phyloP scores from a whole-genome alignment of 495 filamentous ascomycete species.

The Pyrenopolyporus hunteri region DNA sequence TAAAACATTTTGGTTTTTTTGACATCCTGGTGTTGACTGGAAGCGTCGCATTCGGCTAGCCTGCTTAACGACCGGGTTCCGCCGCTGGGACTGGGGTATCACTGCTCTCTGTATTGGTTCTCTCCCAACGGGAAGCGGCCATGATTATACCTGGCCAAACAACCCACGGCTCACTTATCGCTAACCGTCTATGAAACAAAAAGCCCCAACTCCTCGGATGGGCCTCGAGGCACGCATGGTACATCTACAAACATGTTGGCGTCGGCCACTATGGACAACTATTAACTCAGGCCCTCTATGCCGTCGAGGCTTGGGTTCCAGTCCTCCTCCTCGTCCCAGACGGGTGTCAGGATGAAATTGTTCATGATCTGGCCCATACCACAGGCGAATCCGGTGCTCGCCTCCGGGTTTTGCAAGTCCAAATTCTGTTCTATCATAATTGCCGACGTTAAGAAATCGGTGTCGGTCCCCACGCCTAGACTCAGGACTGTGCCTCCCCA shows the following conservation, averaged over 20 bases:
- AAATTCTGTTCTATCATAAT: conserved; percentile 54
- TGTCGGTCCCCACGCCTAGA: conserved; percentile 50
- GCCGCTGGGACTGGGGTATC: conserved; percentile 18
- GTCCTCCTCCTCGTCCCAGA: conserved; percentile 57
- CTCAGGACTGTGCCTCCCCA: conserved; percentile 64
- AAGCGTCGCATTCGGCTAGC: conserved; percentile 14
- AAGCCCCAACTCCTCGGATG: neutral
- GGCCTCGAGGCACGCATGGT: neutral
- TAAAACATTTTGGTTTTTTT: too few species aligned
- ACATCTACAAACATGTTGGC: neutral
- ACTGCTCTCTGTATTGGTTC: neutral
- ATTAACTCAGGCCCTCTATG: conserved; percentile 19
- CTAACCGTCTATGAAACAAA: neutral
- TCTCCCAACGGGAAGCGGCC: too few species aligned
- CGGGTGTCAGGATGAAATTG: conserved; percentile 61
- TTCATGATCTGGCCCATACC: conserved; percentile 65
- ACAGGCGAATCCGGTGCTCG: conserved; percentile 52
- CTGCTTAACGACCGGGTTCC: conserved; percentile 7
- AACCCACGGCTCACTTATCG: too few species aligned
- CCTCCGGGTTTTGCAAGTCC: conserved; percentile 46
- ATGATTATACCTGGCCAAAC: too few species aligned
- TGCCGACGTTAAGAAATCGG: conserved; percentile 52
- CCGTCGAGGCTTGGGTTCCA: conserved; percentile 45
- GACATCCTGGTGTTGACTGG: too few species aligned
- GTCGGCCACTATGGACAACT: neutral